Base-by-base conservation (phyloP, 352 stramenopile species). In the Globisporangium irregulare region DNA sequence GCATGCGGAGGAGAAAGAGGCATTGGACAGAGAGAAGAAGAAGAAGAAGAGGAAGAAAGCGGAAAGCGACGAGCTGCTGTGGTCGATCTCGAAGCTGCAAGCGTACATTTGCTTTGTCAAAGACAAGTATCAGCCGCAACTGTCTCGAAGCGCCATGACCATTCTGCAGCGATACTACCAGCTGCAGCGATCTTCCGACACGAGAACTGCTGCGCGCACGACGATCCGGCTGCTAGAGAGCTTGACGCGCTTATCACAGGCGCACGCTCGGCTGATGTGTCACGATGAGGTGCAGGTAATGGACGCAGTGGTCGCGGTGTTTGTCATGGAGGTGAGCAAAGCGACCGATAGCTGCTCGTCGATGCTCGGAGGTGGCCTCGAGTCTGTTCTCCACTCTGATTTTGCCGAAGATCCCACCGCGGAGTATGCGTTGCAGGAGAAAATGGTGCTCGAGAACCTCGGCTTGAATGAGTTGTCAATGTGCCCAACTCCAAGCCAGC, bases 161-260 rank as follows among this genome's bases (percentile, higher is more conserved):
- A 86, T 98, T 10, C 73, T 99, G 22, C 85, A 98, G 72, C 82
- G 82, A 4, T 98, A 98, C 74, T 99, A 98, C 73, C 83, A 95
- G 61, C 64, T 81, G 7, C 87, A 97, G 67, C 78, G 86, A 14
- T 77, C 79, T 15, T 82, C 75, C 4, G 86, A 94, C 58, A 79
- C 72, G 72, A 68, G 85, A 64, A 81, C 90, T 76, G 75, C 84
- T 29, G 72, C 82, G 59, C 83, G 90, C 6, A 97, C 97, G 27
- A 99, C 96, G 24, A 96, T 98, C 65, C 89, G 96, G 20, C 87
- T 99, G 68, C 74, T 99, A 0, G 95, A 99, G 74, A 98, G 88
- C 56, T 84, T 98, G 34, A 98, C 98, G 67, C 88, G 97, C 6
- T 64, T 99, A 4, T 77, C 89, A 7, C 86, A 95, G 75, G 96